A percentile compares a stretch with the other conserved stretches of the same genome.
Conservation (phyloP, 345 rosid species). For the Populus euphratica region DNA sequence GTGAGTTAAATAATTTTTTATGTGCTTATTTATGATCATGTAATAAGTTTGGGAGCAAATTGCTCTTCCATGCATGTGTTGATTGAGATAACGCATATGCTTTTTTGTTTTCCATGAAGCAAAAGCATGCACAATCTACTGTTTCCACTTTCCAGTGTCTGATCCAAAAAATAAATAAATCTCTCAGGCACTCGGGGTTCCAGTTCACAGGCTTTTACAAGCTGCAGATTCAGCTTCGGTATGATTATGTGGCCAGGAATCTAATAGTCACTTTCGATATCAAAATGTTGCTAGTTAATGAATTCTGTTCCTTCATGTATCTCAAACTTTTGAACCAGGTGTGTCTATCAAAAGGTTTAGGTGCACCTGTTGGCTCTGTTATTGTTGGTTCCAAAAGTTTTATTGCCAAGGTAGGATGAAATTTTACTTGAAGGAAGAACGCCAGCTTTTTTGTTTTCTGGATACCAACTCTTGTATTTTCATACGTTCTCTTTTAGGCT, state of each 20-base stretch:
- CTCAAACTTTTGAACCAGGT: conserved; percentile 39
- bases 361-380: conserved; percentile 91
- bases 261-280: neutral
- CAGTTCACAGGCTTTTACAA: conserved; percentile 70
- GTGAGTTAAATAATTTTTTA: conserved; percentile 45
- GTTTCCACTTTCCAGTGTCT: conserved; percentile 10
- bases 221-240: conserved; percentile 93
- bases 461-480: neutral
- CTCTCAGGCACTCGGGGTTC: conserved; percentile 79
- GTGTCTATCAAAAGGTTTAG: conserved; percentile 86
- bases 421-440: conserved; percentile 1
- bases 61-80: neutral
- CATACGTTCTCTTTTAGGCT: conserved; percentile 43
- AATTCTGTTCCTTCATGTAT: neutral
- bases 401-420: conserved; percentile 53
- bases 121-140: neutral
- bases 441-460: neutral
- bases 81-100: neutral
- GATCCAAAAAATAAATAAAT: conserved; percentile 1
- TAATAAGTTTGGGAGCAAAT: neutral
- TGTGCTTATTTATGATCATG: neutral
- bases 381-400: conserved; percentile 83
- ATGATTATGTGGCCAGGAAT: conserved; percentile 1
- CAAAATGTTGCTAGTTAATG: neutral
- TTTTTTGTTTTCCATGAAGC: neutral